Conservation (phyloP, 305 asterid genomes). For the Nicotiana rustica region DNA sequence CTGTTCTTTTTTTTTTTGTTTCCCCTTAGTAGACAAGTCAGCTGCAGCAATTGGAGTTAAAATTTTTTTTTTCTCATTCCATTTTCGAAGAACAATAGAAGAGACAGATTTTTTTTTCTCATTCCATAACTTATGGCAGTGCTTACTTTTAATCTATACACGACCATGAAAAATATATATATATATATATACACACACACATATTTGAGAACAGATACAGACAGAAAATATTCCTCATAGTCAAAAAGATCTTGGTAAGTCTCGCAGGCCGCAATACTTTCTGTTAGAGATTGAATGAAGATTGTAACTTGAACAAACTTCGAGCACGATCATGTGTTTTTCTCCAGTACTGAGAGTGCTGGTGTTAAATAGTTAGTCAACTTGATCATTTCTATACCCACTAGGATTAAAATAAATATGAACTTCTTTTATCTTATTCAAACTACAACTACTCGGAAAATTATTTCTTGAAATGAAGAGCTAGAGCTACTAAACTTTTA, state of each 20-base stretch:
- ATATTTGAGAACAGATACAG: constrained; percentile 19
- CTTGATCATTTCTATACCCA: too few relatives aligned
- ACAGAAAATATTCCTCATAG: background rate
- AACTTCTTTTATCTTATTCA: too few relatives aligned
- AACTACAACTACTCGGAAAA: too few relatives aligned
- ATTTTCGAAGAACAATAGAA: background rate
- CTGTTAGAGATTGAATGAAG: constrained; percentile 19
- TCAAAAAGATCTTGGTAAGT: constrained; percentile 26
- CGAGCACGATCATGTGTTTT: constrained; percentile 57
- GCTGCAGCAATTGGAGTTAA: background rate
- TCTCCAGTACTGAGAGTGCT: constrained; percentile 86
- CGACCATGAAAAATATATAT: background rate
- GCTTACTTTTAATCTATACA: background rate
- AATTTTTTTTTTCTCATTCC: background rate
- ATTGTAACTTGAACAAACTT: background rate
- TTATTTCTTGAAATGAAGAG: too few relatives aligned
- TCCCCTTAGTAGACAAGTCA: background rate
- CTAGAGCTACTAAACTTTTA: too few relatives aligned
- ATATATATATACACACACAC: background rate
- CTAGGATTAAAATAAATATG: too few relatives aligned
- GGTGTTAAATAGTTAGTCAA: constrained; percentile 76
- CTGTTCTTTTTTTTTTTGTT: too few relatives aligned
- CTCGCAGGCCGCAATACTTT: constrained; percentile 29
- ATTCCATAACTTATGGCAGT: background rate
- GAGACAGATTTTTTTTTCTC: too few relatives aligned